Evolutionary conservation across 129 eudicot genomes (phyloP).

Genomic region (Gnaphalium uliginosum): DNA sequence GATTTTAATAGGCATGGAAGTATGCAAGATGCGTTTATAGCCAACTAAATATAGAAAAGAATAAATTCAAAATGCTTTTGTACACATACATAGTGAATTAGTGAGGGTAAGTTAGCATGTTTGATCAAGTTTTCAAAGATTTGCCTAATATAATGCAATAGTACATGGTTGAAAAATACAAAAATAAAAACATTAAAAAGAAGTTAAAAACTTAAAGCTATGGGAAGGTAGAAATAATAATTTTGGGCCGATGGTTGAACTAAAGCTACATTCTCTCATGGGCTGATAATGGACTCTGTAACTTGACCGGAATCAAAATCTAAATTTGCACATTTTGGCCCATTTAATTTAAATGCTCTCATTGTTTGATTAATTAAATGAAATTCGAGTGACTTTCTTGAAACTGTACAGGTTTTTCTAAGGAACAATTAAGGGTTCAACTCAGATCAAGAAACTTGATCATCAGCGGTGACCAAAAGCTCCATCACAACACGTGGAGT

Average conservation of each 20-base stretch:
- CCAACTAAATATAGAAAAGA: not conserved
- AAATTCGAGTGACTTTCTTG: not conserved
- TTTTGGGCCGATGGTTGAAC: not conserved
- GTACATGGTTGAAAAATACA: not conserved
- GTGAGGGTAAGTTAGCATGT: not conserved
- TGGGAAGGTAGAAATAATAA: not conserved
- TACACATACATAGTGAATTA: not conserved
- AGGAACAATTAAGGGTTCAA: slow-evolving; percentile 68
- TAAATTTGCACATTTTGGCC: not conserved
- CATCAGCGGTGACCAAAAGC: slow-evolving; percentile 59
- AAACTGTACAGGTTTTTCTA: slow-evolving; percentile 49
- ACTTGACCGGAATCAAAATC: not conserved
- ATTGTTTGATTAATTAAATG: not conserved
- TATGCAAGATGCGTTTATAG: not conserved
- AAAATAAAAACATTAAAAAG: not conserved
- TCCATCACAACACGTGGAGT: slow-evolving; percentile 47
- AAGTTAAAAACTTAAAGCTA: too few relatives aligned
- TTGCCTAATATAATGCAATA: not conserved
- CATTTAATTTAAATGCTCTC: not conserved
- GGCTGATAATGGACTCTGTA: not conserved
- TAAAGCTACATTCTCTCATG: not conserved
- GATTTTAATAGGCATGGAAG: not conserved
- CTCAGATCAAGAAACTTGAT: slow-evolving; percentile 43
- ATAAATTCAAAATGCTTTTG: not conserved
- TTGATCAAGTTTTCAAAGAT: not conserved